Evolutionary conservation across 257 asterid species (phyloP).

Genomic region (Verbascum thapsus): DNA sequence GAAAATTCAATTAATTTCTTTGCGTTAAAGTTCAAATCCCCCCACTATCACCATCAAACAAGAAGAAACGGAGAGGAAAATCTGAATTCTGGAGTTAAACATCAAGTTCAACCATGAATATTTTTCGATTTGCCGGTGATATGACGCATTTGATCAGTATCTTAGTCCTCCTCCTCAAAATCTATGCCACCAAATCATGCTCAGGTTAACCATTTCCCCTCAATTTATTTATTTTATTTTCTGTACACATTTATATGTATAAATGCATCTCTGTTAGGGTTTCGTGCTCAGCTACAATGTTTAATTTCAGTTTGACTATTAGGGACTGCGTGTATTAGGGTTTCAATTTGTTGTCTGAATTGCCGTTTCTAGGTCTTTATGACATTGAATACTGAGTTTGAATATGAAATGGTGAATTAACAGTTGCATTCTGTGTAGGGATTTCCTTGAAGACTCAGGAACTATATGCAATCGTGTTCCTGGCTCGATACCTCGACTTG

Average conservation of each 20-base stretch:
- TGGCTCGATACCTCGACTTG: constrained; percentile 89
- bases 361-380: neutral
- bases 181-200: constrained; percentile 91
- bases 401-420: constrained; percentile 28
- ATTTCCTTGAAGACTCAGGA: constrained; percentile 94
- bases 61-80: too few species aligned
- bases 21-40: too few species aligned
- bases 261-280: constrained; percentile 4
- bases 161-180: constrained; percentile 85
- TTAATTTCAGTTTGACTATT: too few species aligned
- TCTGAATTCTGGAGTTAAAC: neutral
- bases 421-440: constrained; percentile 50
- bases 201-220: constrained; percentile 55
- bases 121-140: constrained; percentile 91
- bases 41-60: constrained; percentile 1
- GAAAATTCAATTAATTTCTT: too few species aligned
- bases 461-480: constrained; percentile 77
- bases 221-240: constrained; percentile 16
- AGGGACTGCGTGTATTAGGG: constrained; percentile 33
- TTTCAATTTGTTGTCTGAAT: constrained; percentile 19
- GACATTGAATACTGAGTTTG: constrained; percentile 7
- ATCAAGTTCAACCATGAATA: constrained; percentile 70
- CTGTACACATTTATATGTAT: too few species aligned
- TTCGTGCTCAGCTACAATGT: constrained; percentile 21
- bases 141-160: constrained; percentile 91